Evolutionary conservation across 306 rosid genomes (phyloP).

Genomic region (Vicia faba): DNA sequence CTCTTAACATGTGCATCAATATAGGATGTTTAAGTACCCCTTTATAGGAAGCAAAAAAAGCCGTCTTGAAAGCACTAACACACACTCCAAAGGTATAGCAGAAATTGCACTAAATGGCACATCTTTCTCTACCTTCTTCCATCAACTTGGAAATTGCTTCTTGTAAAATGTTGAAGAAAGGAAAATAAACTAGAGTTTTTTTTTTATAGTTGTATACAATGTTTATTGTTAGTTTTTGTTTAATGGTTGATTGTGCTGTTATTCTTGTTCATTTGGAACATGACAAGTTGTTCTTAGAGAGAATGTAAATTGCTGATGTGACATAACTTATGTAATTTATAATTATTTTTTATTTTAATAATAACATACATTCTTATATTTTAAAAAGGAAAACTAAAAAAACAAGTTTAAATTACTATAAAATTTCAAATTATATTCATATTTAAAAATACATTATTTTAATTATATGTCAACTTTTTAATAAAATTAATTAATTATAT

Average conservation of each 20-base stretch:
- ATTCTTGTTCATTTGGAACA: background rate
- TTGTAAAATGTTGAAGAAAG: slow-evolving; percentile 35
- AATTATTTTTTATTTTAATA: too few relatives aligned
- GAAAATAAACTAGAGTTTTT: slow-evolving; percentile 13
- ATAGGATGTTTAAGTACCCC: background rate
- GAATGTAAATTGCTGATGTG: too few relatives aligned
- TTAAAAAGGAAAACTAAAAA: too few relatives aligned
- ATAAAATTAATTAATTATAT: too few relatives aligned
- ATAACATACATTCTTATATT: too few relatives aligned
- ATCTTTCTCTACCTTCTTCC: slow-evolving; percentile 26
- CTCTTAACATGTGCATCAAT: slow-evolving; percentile 12
- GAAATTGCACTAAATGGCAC: background rate
- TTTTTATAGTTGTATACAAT: background rate
- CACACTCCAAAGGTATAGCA: background rate
- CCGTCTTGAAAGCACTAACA: background rate
- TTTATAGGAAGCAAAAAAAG: slow-evolving; percentile 16
- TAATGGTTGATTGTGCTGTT: background rate
- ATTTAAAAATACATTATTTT: too few relatives aligned
- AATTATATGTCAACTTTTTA: too few relatives aligned
- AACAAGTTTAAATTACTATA: too few relatives aligned
- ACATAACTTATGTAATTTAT: too few relatives aligned
- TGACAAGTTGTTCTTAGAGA: background rate
- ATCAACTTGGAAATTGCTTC: slow-evolving; percentile 21
- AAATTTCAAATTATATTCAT: too few relatives aligned
- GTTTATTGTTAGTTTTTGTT: background rate